Evolutionary conservation across 768 basidiomycete genomes (phyloP).

Genomic region (Pholiota microspora): DNA sequence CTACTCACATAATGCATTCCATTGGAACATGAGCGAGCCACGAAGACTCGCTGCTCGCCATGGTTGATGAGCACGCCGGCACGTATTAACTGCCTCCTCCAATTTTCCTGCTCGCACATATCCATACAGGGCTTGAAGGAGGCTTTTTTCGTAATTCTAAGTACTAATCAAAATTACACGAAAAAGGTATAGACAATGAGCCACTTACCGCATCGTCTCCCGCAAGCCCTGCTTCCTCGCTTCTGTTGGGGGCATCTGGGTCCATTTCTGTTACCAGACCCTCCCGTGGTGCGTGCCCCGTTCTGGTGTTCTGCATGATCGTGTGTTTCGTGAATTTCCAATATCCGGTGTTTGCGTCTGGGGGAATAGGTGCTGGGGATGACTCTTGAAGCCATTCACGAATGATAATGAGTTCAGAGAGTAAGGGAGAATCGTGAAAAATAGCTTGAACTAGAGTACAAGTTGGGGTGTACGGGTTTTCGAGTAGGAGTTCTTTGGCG

Average conservation of each 20-base stretch:
- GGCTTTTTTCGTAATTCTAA: slow-evolving; percentile 77
- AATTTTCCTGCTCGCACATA: slow-evolving; percentile 83
- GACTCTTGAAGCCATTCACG: slow-evolving; percentile 89
- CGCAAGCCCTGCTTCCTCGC: slow-evolving; percentile 57
- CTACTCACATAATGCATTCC: slow-evolving; percentile 65
- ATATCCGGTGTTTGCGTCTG: slow-evolving; percentile 79
- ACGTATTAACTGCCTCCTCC: slow-evolving; percentile 81
- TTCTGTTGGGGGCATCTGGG: slow-evolving; percentile 72
- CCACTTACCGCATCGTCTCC: slow-evolving; percentile 74
- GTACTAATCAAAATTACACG: background rate
- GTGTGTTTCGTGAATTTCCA: slow-evolving; percentile 81
- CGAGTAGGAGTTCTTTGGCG: slow-evolving; percentile 53
- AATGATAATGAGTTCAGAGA: slow-evolving; percentile 75
- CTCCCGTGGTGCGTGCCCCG: slow-evolving; percentile 41
- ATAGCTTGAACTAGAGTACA: slow-evolving; percentile 73
- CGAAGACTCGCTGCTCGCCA: slow-evolving; percentile 92
- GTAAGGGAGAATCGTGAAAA: slow-evolving; percentile 62
- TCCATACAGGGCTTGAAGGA: slow-evolving; percentile 76
- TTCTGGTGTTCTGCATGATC: slow-evolving; percentile 62
- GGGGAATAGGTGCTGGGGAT: slow-evolving; percentile 54
- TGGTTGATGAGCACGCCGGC: slow-evolving; percentile 79
- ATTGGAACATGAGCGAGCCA: slow-evolving; percentile 76
- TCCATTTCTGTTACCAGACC: slow-evolving; percentile 70
- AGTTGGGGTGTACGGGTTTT: slow-evolving; percentile 84
- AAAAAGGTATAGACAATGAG: background rate